phyloP scores from a whole-genome alignment of 306 rosid species.

The Dryas drummondii region DNA sequence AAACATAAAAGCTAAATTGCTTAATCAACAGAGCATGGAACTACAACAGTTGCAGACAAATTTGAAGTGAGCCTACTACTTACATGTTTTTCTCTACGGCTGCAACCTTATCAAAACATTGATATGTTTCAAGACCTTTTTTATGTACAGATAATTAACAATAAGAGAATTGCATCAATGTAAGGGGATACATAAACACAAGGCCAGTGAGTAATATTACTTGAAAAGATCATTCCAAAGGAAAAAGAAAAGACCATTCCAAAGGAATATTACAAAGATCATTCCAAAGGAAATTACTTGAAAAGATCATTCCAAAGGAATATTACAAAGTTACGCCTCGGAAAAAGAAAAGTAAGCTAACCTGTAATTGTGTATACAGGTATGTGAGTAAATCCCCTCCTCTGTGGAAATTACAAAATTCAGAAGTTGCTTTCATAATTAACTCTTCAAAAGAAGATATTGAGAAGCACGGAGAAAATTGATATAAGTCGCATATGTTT shows the following conservation, averaged over 20 bases:
- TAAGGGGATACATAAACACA: background rate
- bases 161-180: background rate
- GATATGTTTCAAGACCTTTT: background rate
- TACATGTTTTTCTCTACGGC: too few species aligned
- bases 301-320: background rate
- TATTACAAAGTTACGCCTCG: background rate
- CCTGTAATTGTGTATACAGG: slow-evolving; percentile 80
- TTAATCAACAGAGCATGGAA: too few species aligned
- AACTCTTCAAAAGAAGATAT: slow-evolving; percentile 51
- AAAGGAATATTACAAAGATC: background rate
- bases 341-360: slow-evolving; percentile 34
- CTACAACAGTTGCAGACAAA: too few species aligned
- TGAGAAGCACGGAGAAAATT: slow-evolving; percentile 42
- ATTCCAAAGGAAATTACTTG: background rate
- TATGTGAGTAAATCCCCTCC: slow-evolving; percentile 80
- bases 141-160: too few species aligned
- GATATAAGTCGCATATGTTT: slow-evolving; percentile 61
- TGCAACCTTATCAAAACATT: background rate
- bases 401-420: slow-evolving; percentile 56
- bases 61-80: too few species aligned
- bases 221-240: background rate
- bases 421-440: slow-evolving; percentile 42
- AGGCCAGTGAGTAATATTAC: background rate
- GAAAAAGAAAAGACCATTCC: background rate
- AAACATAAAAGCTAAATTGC: too few species aligned